Conservation (phyloP, 768 basidiomycete species). For the Trichaptum fuscoviolaceum region DNA sequence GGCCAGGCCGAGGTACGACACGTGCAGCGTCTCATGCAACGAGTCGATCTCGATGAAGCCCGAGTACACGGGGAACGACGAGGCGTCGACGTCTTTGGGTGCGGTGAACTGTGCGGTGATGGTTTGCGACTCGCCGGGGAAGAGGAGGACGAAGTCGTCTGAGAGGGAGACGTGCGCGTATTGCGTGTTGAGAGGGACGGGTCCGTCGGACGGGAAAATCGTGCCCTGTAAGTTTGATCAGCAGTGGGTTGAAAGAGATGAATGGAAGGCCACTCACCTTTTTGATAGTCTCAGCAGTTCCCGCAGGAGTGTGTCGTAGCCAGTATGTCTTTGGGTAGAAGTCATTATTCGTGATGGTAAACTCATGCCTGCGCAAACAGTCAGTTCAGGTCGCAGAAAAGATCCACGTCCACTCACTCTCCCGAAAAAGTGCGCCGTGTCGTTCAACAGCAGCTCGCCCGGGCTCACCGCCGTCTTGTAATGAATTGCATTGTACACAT, state of each 20-base stretch:
- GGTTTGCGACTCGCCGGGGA: slow-evolving; percentile 34
- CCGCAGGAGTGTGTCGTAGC: slow-evolving; percentile 51
- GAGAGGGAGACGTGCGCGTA: slow-evolving; percentile 34
- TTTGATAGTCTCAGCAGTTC: slow-evolving; percentile 44
- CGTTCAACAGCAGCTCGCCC: slow-evolving; percentile 54
- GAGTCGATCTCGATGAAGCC: slow-evolving; percentile 44
- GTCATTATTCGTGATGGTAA: slow-evolving; percentile 49
- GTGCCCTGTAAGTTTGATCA: slow-evolving; percentile 26
- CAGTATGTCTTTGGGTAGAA: slow-evolving; percentile 36
- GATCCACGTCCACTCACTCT: slow-evolving; percentile 27
- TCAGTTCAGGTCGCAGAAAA: not conserved
- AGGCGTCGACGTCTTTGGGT: slow-evolving; percentile 35
- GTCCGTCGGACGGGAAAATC: slow-evolving; percentile 39
- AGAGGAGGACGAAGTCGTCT: slow-evolving; percentile 32
- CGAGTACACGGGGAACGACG: slow-evolving; percentile 52
- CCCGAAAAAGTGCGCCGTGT: slow-evolving; percentile 51
- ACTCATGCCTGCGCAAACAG: slow-evolving; percentile 32
- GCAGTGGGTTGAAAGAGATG: slow-evolving; percentile 4
- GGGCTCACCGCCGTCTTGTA: slow-evolving; percentile 48
- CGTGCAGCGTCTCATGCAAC: slow-evolving; percentile 31
- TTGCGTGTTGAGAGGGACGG: slow-evolving; percentile 42
- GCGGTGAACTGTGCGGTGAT: slow-evolving; percentile 42
- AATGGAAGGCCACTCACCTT: slow-evolving; percentile 25
- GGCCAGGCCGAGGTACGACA: slow-evolving; percentile 42
- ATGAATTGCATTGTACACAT: slow-evolving; percentile 54